Percentiles rank a stretch among this genome's conserved stretches.
phyloP scores from a whole-genome alignment of 345 rosid genomes.

The Kandelia obovata region DNA sequence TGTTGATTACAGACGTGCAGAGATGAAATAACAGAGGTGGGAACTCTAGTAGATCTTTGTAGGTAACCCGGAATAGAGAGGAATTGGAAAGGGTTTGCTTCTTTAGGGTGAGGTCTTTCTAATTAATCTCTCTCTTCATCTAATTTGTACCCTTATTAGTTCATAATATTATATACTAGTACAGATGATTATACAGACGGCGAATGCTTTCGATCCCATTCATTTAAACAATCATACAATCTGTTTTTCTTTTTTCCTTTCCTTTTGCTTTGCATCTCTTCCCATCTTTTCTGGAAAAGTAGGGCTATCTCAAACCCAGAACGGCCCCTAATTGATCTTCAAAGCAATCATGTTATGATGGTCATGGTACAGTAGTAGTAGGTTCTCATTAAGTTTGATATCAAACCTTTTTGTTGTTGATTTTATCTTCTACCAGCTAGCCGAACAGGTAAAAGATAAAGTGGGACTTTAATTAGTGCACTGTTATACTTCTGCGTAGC shows the following conservation, averaged over 20 bases:
- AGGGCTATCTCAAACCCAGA: not conserved
- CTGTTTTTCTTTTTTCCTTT: too few relatives aligned
- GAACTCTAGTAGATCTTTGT: not conserved
- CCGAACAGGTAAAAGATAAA: not conserved
- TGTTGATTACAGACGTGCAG: constrained; percentile 56
- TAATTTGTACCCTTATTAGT: constrained; percentile 6
- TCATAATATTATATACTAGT: not conserved
- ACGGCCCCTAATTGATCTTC: not conserved
- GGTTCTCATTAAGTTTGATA: too few relatives aligned
- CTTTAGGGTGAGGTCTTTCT: constrained; percentile 2
- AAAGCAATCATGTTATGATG: not conserved
- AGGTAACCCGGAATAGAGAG: not conserved
- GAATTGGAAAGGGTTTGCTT: constrained; percentile 7
- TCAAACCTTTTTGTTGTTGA: not conserved
- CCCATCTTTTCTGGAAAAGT: constrained; percentile 9
- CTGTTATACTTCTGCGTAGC: too few relatives aligned
- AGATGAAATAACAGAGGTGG: constrained; percentile 41
- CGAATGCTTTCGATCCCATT: not conserved
- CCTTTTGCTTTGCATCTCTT: not conserved
- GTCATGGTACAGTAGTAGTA: not conserved
- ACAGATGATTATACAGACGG: constrained; percentile 1
- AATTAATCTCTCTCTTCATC: not conserved
- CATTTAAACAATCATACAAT: not conserved
- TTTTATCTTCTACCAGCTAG: not conserved
- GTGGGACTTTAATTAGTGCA: not conserved